phyloP scores from a whole-genome alignment of 768 basidiomycete genomes.

The Arthromyces matolae region DNA sequence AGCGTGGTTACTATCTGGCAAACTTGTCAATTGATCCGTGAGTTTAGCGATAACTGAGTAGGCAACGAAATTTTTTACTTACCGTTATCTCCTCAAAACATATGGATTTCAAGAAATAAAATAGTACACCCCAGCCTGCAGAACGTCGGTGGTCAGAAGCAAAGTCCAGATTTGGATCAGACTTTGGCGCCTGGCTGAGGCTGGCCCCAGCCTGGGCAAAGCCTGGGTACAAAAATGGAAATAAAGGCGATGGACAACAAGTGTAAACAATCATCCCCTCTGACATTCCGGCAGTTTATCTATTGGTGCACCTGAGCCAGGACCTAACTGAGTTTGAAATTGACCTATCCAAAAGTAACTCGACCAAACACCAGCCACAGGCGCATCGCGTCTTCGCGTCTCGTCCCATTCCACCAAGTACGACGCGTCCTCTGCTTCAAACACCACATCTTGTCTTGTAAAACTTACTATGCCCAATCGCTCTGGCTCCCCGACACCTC shows the following conservation, averaged over 20 bases:
- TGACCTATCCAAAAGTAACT: not conserved
- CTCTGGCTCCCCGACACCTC: not conserved
- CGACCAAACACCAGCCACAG: not conserved
- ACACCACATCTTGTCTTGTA: not conserved
- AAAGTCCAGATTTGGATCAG: too few species aligned
- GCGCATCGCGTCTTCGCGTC: not conserved
- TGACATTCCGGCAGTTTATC: too few species aligned
- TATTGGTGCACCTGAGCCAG: not conserved
- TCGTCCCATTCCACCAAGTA: not conserved
- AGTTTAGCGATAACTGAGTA: too few species aligned
- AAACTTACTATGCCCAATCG: not conserved
- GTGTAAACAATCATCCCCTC: slow-evolving; percentile 34
- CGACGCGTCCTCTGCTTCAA: not conserved
- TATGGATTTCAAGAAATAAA: too few species aligned
- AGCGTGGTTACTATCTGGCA: too few species aligned
- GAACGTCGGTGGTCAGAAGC: too few species aligned
- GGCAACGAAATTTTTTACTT: too few species aligned
- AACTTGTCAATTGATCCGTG: too few species aligned
- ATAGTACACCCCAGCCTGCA: too few species aligned
- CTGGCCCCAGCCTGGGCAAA: too few species aligned
- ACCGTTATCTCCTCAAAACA: too few species aligned
- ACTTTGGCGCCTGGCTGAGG: too few species aligned
- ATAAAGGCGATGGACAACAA: slow-evolving; percentile 22
- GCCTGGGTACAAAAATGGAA: not conserved
- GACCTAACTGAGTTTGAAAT: not conserved